Evolutionary conservation across 108 stramenopile genomes (phyloP).

Genomic region (Pseudonitzschia multistriata): DNA sequence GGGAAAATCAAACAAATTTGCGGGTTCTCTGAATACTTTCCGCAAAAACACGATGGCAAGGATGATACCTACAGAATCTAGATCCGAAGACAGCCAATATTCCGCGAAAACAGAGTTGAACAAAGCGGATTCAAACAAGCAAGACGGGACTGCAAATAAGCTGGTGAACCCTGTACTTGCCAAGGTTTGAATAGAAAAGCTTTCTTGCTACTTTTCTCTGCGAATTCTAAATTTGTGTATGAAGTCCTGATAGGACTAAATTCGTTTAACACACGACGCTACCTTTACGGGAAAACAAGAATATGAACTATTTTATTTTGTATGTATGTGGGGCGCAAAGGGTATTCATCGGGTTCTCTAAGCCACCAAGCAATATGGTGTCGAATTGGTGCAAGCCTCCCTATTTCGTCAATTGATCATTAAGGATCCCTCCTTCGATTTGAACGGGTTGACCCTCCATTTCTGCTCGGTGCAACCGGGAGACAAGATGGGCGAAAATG

Average conservation of each 20-base stretch:
- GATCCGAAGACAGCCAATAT: not conserved
- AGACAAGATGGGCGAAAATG: conserved; percentile 78
- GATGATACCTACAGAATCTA: too few species aligned
- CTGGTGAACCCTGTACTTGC: too few species aligned
- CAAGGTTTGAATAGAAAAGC: too few species aligned
- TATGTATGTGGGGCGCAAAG: conserved; percentile 6
- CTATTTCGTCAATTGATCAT: conserved; percentile 12
- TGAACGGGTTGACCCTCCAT: not conserved
- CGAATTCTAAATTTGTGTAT: too few species aligned
- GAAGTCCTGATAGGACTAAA: too few species aligned
- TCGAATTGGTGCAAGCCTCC: conserved; percentile 9
- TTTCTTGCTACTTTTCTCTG: too few species aligned
- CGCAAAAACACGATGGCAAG: conserved; percentile 11
- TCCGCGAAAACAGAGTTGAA: not conserved
- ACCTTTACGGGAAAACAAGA: conserved; percentile 1
- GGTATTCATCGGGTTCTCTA: not conserved
- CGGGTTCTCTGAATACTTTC: conserved; percentile 7
- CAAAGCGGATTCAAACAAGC: not conserved
- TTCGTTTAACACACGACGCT: too few species aligned
- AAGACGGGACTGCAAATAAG: not conserved
- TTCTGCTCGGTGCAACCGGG: conserved; percentile 60
- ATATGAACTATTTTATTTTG: not conserved
- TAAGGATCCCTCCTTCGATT: conserved; percentile 32
- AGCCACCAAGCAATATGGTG: not conserved
- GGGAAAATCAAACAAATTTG: not conserved